phyloP scores from a whole-genome alignment of 192 early-diverging fungal species.

The Coemansia asiatica region DNA sequence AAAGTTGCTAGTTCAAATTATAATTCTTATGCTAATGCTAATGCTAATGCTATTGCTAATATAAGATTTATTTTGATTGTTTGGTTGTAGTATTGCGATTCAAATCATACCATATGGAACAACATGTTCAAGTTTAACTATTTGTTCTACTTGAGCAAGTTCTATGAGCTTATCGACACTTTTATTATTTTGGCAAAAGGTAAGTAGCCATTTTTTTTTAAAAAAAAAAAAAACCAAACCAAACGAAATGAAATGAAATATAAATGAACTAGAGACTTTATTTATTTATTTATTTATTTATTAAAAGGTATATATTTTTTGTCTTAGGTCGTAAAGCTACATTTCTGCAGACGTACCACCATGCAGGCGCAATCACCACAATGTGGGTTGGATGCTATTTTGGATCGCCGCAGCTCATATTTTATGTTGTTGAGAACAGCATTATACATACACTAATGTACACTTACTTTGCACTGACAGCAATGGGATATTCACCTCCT shows the following conservation, averaged over 20 bases:
- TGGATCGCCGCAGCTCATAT: slow-evolving; percentile 77
- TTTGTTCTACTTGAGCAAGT: slow-evolving; percentile 86
- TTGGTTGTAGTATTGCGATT: slow-evolving; percentile 61
- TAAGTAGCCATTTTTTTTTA: slow-evolving; percentile 10
- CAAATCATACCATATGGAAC: slow-evolving; percentile 68
- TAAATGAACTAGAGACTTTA: no score
- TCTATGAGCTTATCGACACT: slow-evolving; percentile 87
- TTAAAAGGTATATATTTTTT: no score
- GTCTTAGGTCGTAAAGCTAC: slow-evolving; percentile 64
- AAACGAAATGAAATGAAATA: no score
- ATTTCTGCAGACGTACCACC: slow-evolving; percentile 86
- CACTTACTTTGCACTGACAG: slow-evolving; percentile 75
- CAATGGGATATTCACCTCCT: slow-evolving; percentile 71
- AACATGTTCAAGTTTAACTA: slow-evolving; percentile 80
- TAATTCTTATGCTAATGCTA: no score
- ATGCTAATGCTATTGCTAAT: neutral
- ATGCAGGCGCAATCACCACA: slow-evolving; percentile 83
- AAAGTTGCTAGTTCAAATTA: neutral
- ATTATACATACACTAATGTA: slow-evolving; percentile 91
- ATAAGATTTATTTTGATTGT: neutral
- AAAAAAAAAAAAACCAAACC: neutral
- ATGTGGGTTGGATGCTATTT: slow-evolving; percentile 87
- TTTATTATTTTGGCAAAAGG: slow-evolving; percentile 79
- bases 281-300: no score
- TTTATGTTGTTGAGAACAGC: slow-evolving; percentile 77